Base-by-base conservation (phyloP, 208 protist species). In the Naegleria gruberi region DNA sequence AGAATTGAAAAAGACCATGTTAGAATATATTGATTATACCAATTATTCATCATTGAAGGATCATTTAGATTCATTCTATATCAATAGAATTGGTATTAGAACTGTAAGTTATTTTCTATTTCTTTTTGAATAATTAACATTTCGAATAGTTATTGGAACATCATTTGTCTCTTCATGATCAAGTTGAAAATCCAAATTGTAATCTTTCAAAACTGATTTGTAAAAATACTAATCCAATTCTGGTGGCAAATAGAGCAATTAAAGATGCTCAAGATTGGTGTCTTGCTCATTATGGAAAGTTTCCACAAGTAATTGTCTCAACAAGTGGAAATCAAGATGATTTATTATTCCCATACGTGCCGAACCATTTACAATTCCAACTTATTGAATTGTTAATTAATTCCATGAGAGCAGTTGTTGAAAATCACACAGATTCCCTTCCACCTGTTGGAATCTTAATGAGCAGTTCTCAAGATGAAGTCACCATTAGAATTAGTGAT, bases 71-170 rank as follows among this genome's bases (percentile, higher is more conserved):
- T n/a, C 4, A 26, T 88, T 88, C 23, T 57, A 88, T 26, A 47
- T 43, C 5, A 65, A 43, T 8, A 88, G 84, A 47, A 88, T 88
- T 43, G 84, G 84, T 42, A 65, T 88, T 10, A n/a, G 84, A 42
- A 88, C 46, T 1, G 15, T 88, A 15, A 65, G n/a, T n/a, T n/a
- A n/a, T n/a, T n/a, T n/a, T n/a, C n/a, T n/a, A n/a, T n/a, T n/a
- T n/a, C n/a, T n/a, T n/a, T n/a, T n/a, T n/a, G n/a, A n/a, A n/a
- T n/a, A n/a, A n/a, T n/a, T n/a, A n/a, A n/a, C n/a, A n/a, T n/a
- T n/a, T n/a, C n/a, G n/a, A n/a, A n/a, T n/a, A n/a, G n/a, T n/a
- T n/a, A n/a, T n/a, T 65, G 15, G 51, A 23, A 65, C 51, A 65
- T 30, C 51, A 65, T 23, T 65, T 65, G 51, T 65, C 19, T 65